These are phyloP conservation scores for Aspergillus intermedius DNA, from an alignment of 2,329 filamentous ascomycete genomes.

Conservation along the genomic window DNA sequence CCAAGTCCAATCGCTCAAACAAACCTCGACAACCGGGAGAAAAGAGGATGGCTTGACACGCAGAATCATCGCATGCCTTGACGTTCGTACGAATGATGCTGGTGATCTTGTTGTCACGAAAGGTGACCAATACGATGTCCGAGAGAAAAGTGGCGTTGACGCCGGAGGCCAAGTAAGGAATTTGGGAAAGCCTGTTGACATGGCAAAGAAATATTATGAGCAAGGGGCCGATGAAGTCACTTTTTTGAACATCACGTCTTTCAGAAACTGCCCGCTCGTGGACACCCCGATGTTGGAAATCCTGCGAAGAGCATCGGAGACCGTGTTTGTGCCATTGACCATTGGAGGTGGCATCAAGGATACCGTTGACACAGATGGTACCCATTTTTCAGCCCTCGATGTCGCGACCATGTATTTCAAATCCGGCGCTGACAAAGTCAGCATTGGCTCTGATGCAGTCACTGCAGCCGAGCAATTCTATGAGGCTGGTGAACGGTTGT, in stretches of 20 bases:
- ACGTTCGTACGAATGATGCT: conserved; percentile 88
- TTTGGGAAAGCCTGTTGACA: conserved; percentile 91
- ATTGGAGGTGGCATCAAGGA: conserved; percentile 94
- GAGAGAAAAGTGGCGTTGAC: conserved; percentile 66
- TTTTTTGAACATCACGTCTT: conserved; percentile 97
- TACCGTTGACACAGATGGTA: conserved; percentile 81
- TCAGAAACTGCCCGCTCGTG: conserved; percentile 86
- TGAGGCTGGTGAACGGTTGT: conserved; percentile 59
- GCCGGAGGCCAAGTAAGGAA: conserved; percentile 67
- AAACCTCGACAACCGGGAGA: conserved; percentile 13
- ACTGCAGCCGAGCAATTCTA: conserved; percentile 89
- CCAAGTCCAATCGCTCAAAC: conserved; percentile 49
- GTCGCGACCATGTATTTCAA: conserved; percentile 97
- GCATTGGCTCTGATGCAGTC: conserved; percentile 92
- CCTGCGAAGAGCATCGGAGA: conserved; percentile 73
- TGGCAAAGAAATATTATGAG: conserved; percentile 90
- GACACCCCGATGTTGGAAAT: conserved; percentile 97
- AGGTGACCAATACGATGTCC: conserved; percentile 96
- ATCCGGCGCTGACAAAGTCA: conserved; percentile 94
- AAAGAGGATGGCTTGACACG: conserved; percentile 69
- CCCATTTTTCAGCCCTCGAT: conserved; percentile 78
- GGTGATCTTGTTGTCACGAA: conserved; percentile 97
- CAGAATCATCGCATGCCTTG: conserved; percentile 89
- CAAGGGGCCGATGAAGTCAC: conserved; percentile 95
- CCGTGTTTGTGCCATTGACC: conserved; percentile 92